Conservation (phyloP, 306 rosid species). For the Acacia acuminata region DNA sequence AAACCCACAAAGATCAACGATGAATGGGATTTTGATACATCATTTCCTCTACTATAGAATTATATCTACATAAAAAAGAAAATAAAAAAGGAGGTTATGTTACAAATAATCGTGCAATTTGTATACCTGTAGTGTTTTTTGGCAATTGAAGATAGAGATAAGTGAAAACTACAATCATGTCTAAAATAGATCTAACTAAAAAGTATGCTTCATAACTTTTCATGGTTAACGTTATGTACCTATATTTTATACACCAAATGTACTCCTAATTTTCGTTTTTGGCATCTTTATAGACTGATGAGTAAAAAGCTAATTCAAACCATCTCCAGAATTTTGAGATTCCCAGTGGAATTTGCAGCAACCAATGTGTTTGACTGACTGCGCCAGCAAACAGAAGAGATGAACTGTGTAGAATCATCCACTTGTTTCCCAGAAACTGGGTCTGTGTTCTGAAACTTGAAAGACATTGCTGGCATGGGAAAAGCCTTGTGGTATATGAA, state of each 20-base stretch:
- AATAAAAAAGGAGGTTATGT: slow-evolving; percentile 52
- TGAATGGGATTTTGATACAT: neutral
- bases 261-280: neutral
- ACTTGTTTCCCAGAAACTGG: slow-evolving; percentile 69
- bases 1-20: neutral
- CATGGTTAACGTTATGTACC: neutral
- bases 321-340: slow-evolving; percentile 93
- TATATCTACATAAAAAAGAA: slow-evolving; percentile 48
- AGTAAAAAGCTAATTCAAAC: slow-evolving; percentile 42
- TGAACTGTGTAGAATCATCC: slow-evolving; percentile 73
- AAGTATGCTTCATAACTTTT: neutral
- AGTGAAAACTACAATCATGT: neutral
- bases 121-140: slow-evolving; percentile 33
- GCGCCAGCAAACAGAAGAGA: slow-evolving; percentile 94
- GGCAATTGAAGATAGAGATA: neutral
- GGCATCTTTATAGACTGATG: slow-evolving; percentile 25
- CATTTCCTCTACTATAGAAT: slow-evolving; percentile 16
- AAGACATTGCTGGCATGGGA: slow-evolving; percentile 90
- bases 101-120: slow-evolving; percentile 41
- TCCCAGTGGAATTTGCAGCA: slow-evolving; percentile 92
- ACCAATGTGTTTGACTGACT: slow-evolving; percentile 75
- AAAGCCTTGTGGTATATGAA: slow-evolving; percentile 91
- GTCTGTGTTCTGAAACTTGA: slow-evolving; percentile 80
- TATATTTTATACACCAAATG: neutral
- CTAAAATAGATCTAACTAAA: neutral